These are phyloP conservation scores for Myxozyma mucilagina DNA, from an alignment of 805 yeast species.

Conservation along the genomic window DNA sequence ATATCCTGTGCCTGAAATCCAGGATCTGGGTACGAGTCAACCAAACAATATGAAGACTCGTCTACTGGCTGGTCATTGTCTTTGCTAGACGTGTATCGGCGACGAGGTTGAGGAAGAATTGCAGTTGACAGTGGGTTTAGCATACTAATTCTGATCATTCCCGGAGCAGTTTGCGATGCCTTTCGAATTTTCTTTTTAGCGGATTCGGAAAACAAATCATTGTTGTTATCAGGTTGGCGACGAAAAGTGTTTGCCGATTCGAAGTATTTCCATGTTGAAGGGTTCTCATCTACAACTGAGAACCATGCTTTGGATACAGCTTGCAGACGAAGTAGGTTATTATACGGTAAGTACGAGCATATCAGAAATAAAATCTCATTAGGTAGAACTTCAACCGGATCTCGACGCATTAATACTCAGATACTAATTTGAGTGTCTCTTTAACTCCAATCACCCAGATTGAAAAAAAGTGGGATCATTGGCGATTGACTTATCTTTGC, in stretches of 20 bases:
- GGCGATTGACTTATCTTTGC: neutral
- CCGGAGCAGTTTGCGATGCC: neutral
- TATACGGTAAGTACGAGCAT: neutral
- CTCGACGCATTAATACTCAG: neutral
- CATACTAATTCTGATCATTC: neutral
- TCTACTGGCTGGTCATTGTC: neutral
- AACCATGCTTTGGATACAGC: neutral
- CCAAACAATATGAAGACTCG: neutral
- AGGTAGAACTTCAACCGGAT: neutral
- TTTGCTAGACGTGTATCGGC: neutral
- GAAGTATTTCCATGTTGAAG: neutral
- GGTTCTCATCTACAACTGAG: neutral
- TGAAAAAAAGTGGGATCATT: neutral
- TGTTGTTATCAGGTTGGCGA: neutral
- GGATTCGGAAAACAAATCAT: neutral
- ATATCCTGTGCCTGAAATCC: neutral
- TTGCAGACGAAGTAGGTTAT: neutral
- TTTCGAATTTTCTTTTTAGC: neutral
- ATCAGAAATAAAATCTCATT: neutral
- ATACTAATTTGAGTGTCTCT: neutral
- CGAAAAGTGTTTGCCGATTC: neutral
- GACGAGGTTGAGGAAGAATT: neutral
- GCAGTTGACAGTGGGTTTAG: neutral
- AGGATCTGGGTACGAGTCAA: neutral
- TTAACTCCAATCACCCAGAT: neutral